These are phyloP conservation scores for Poterioochromonas sp. DNA, from an alignment of 352 stramenopile species.

Conservation along the genomic window DNA sequence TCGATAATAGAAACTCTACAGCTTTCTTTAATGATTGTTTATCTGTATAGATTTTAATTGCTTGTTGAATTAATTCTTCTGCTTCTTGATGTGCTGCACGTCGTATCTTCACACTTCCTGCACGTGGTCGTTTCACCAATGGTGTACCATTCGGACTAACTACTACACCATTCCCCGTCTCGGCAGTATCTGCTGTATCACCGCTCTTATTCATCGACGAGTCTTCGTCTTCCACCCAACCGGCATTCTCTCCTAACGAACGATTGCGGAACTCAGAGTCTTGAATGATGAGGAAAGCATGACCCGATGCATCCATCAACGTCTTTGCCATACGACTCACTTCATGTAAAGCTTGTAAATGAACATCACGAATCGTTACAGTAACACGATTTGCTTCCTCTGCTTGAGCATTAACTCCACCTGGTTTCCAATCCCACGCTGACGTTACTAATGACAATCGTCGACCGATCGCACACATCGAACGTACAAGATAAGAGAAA, in stretches of 20 bases:
- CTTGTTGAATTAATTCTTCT: slow-evolving; percentile 44
- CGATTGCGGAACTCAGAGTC: slow-evolving; percentile 13
- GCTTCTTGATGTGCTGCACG: slow-evolving; percentile 26
- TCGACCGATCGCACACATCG: slow-evolving; percentile 29
- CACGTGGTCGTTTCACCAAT: background rate
- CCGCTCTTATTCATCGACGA: background rate
- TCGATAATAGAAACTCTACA: slow-evolving; percentile 66
- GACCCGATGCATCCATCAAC: slow-evolving; percentile 46
- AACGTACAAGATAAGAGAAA: slow-evolving; percentile 22
- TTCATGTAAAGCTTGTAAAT: slow-evolving; percentile 25
- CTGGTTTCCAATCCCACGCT: background rate
- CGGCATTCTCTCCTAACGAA: background rate
- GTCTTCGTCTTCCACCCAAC: slow-evolving; percentile 20
- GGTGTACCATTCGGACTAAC: background rate
- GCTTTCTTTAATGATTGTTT: slow-evolving; percentile 48
- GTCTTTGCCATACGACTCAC: slow-evolving; percentile 37
- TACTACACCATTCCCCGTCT: background rate
- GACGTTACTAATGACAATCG: background rate
- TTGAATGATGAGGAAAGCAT: slow-evolving; percentile 40
- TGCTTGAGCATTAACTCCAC: background rate
- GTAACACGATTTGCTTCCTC: background rate
- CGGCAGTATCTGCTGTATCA: background rate
- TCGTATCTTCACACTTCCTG: background rate
- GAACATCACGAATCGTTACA: background rate
- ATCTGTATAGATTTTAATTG: slow-evolving; percentile 44